A percentile compares a stretch with the other conserved stretches of the same genome.
These are phyloP conservation scores for Skeletonema potamos DNA, from an alignment of 108 stramenopile species.

Conservation along the genomic window DNA sequence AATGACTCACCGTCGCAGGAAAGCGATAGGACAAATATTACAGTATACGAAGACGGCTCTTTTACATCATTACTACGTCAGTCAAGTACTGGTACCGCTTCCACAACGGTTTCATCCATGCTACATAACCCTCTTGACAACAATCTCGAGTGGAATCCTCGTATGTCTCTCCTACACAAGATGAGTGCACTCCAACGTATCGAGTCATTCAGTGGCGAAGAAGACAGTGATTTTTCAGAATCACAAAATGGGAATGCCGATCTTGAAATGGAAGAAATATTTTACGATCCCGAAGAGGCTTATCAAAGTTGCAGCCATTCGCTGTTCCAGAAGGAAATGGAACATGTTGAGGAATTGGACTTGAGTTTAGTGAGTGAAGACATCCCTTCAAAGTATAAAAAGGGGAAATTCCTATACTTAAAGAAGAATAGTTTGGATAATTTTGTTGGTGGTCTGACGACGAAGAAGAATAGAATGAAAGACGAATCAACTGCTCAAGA, in stretches of 20 bases:
- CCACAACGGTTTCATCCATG: background rate
- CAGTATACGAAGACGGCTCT: background rate
- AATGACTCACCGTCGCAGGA: background rate
- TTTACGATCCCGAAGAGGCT: conserved; percentile 1
- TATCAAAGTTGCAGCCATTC: conserved; percentile 10
- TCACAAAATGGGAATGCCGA: background rate
- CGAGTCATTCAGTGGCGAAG: conserved; percentile 16
- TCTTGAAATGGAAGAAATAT: conserved; percentile 1
- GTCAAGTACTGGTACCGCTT: background rate
- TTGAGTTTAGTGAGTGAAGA: background rate
- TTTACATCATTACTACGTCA: background rate
- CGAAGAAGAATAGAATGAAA: background rate
- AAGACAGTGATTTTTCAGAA: conserved; percentile 1
- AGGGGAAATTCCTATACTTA: background rate
- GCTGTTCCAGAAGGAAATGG: conserved; percentile 4
- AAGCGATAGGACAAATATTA: background rate
- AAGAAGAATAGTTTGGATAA: background rate
- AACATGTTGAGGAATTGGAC: conserved; percentile 1
- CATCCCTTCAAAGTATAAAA: background rate
- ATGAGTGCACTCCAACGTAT: conserved; percentile 7
- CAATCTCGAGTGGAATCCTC: conserved; percentile 8
- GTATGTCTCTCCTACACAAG: background rate
- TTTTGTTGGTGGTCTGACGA: background rate
- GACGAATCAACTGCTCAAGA: background rate
- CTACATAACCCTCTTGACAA: background rate